Percentiles rank a stretch among this genome's conserved stretches.
Conservation (phyloP, 2,329 filamentous ascomycete species). For the Cladophialophora exuberans region DNA sequence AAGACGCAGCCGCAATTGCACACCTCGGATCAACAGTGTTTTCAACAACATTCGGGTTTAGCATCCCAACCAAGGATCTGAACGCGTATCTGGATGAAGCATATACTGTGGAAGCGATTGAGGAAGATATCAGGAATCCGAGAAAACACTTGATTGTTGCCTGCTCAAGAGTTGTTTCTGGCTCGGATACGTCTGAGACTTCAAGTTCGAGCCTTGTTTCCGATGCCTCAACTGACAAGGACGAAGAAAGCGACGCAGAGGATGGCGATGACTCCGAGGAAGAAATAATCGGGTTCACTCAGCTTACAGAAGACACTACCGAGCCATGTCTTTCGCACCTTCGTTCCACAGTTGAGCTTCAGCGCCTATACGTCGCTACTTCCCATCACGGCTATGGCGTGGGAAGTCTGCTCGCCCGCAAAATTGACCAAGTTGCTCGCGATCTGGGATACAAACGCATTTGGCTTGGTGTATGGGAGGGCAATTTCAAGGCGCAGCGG, state of each 20-base stretch:
- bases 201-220: neutral
- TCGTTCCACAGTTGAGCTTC: conserved; percentile 21
- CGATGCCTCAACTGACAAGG: neutral
- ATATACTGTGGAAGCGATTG: conserved; percentile 24
- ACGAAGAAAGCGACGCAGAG: neutral
- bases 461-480: conserved; percentile 32
- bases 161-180: neutral
- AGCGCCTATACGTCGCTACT: conserved; percentile 26
- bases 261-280: neutral
- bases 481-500: conserved; percentile 29
- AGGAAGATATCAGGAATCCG: conserved; percentile 18
- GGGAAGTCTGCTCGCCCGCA: conserved; percentile 15
- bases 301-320: conserved; percentile 26
- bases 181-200: neutral
- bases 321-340: conserved; percentile 28
- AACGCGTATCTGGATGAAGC: conserved; percentile 23
- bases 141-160: conserved; percentile 27
- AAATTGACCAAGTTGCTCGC: conserved; percentile 18
- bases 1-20: conserved; percentile 25
- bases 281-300: conserved; percentile 26
- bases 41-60: conserved; percentile 28
- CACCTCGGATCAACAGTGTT: conserved; percentile 28
- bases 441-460: conserved; percentile 18
- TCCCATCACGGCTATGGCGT: conserved; percentile 24
- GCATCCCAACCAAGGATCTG: conserved; percentile 27